These are phyloP conservation scores for Artemisia tridentata DNA, from an alignment of 129 eudicot species.

Conservation along the genomic window DNA sequence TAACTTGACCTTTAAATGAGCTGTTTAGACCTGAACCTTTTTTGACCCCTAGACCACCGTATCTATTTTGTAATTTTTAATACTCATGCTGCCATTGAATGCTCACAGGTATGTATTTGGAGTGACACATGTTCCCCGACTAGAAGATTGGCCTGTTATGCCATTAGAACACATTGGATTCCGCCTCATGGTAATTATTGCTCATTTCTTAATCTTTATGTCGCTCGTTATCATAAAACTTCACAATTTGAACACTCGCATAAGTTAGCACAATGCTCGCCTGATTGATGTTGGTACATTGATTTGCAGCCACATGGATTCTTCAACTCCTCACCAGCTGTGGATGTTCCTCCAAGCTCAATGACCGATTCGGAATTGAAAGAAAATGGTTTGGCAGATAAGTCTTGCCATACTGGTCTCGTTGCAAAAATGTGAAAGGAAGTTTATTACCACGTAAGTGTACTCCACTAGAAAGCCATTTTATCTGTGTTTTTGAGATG, in stretches of 20 bases:
- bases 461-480: not conserved
- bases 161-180: slow-evolving; percentile 77
- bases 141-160: slow-evolving; percentile 82
- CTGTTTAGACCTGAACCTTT: no score
- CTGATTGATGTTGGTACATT: slow-evolving; percentile 9
- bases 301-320: slow-evolving; percentile 69
- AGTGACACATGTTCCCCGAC: slow-evolving; percentile 65
- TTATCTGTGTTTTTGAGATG: not conserved
- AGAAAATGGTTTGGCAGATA: slow-evolving; percentile 51
- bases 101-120: slow-evolving; percentile 70
- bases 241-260: not conserved
- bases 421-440: slow-evolving; percentile 48
- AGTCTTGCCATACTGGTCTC: slow-evolving; percentile 44
- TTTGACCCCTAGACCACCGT: no score
- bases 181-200: slow-evolving; percentile 50
- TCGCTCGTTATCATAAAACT: not conserved
- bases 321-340: slow-evolving; percentile 70
- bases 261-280: not conserved
- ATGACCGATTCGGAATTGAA: slow-evolving; percentile 42
- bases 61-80: no score
- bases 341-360: slow-evolving; percentile 64
- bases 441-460: not conserved
- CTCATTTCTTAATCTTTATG: not conserved
- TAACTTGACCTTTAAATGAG: no score
- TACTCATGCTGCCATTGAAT: slow-evolving; percentile 1